A percentile compares a stretch with the other conserved stretches of the same genome.
These are phyloP conservation scores for Tulasnella sp. DNA, from an alignment of 768 basidiomycete genomes.

Conservation along the genomic window DNA sequence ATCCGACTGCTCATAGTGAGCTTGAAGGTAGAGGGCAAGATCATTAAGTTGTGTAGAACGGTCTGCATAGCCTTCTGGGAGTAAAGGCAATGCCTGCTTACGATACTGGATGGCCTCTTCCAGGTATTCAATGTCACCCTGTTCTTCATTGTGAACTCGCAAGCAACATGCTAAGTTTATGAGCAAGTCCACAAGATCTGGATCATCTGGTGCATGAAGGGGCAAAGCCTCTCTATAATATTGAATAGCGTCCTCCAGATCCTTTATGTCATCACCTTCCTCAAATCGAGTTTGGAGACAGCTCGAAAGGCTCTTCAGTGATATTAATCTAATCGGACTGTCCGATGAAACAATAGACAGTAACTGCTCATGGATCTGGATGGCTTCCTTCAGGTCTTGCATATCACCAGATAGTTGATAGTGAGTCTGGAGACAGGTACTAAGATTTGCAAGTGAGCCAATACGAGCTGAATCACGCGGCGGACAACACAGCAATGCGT, in stretches of 20 bases:
- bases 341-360: background rate
- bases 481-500: background rate
- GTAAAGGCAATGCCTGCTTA: background rate
- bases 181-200: background rate
- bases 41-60: background rate
- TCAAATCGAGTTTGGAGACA: background rate
- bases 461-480: background rate
- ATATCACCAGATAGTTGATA: conserved; percentile 3
- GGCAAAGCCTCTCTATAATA: background rate
- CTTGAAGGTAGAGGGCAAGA: background rate
- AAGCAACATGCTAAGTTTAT: conserved; percentile 1
- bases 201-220: background rate
- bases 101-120: conserved; percentile 19
- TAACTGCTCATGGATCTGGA: background rate
- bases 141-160: background rate
- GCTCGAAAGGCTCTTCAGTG: background rate
- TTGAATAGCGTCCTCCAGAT: background rate
- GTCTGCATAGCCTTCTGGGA: background rate
- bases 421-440: background rate
- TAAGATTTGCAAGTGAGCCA: conserved; percentile 4
- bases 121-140: conserved; percentile 4
- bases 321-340: background rate
- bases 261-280: background rate
- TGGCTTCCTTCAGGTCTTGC: conserved; percentile 12
- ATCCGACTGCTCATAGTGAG: conserved; percentile 8